Conservation (phyloP, 1,139 yeast genomes). For the Suhomyces anneliseae region DNA sequence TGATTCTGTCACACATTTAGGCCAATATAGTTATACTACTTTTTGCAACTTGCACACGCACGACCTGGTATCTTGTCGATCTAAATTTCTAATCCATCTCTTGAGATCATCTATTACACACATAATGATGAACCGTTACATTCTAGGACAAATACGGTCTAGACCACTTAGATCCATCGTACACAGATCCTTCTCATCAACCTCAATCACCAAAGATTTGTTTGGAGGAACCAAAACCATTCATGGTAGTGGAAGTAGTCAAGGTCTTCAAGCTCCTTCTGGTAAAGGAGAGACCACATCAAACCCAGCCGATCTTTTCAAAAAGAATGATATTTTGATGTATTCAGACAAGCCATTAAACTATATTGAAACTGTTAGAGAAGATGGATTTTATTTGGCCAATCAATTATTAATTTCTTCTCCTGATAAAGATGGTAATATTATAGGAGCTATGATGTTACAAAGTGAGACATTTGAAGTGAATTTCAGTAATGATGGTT, state of each 20-base stretch:
- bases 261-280: slow-evolving; percentile 32
- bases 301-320: slow-evolving; percentile 47
- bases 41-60: neutral
- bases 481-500: slow-evolving; percentile 42
- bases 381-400: slow-evolving; percentile 43
- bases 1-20: too few species aligned
- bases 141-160: neutral
- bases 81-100: too few species aligned
- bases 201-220: slow-evolving; percentile 11
- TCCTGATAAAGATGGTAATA: slow-evolving; percentile 46
- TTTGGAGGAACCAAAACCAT: slow-evolving; percentile 35
- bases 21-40: too few species aligned
- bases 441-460: slow-evolving; percentile 57
- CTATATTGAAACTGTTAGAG: slow-evolving; percentile 44
- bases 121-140: neutral
- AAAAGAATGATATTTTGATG: slow-evolving; percentile 46
- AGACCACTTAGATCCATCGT: neutral
- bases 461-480: slow-evolving; percentile 67
- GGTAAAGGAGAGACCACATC: slow-evolving; percentile 42
- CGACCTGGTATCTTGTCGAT: neutral
- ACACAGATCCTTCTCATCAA: slow-evolving; percentile 1
- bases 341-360: slow-evolving; percentile 45
- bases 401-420: slow-evolving; percentile 41
- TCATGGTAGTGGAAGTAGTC: slow-evolving; percentile 12
- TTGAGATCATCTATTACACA: too few species aligned